Percentiles rank a stretch among this genome's conserved stretches.
Conservation (phyloP, 306 rosid genomes). For the Acmispon strigosus region DNA sequence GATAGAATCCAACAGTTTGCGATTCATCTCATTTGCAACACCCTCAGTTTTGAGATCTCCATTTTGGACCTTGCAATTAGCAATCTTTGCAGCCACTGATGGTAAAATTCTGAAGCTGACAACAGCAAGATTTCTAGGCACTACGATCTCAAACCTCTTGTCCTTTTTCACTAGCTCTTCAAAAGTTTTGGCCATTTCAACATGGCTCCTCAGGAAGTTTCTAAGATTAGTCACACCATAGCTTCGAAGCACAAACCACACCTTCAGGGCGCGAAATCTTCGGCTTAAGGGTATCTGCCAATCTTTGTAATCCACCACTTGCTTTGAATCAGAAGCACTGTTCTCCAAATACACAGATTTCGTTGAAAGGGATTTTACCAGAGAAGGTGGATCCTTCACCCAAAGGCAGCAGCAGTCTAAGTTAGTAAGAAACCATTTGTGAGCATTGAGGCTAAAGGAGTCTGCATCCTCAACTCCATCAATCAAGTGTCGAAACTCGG, state of each 20-base stretch:
- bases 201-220: constrained; percentile 36
- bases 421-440: constrained; percentile 56
- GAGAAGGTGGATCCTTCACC: constrained; percentile 34
- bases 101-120: constrained; percentile 45
- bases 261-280: constrained; percentile 42
- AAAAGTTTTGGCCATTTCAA: constrained; percentile 45
- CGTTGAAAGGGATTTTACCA: constrained; percentile 29
- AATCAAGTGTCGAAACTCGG: constrained; percentile 48
- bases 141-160: constrained; percentile 40
- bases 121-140: constrained; percentile 34
- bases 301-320: constrained; percentile 55
- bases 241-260: constrained; percentile 48
- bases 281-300: constrained; percentile 58
- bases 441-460: constrained; percentile 56
- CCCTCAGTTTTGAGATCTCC: background rate
- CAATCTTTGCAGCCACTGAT: background rate
- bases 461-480: constrained; percentile 41
- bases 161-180: constrained; percentile 40
- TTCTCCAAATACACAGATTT: constrained; percentile 43
- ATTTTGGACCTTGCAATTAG: background rate
- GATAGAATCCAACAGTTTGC: constrained; percentile 31
- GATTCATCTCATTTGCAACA: constrained; percentile 23
- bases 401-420: constrained; percentile 56
- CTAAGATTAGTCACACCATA: constrained; percentile 47
- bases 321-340: constrained; percentile 35